Base-by-base conservation (phyloP, 2,329 filamentous ascomycete genomes). In the Hansfordia pulvinata region DNA sequence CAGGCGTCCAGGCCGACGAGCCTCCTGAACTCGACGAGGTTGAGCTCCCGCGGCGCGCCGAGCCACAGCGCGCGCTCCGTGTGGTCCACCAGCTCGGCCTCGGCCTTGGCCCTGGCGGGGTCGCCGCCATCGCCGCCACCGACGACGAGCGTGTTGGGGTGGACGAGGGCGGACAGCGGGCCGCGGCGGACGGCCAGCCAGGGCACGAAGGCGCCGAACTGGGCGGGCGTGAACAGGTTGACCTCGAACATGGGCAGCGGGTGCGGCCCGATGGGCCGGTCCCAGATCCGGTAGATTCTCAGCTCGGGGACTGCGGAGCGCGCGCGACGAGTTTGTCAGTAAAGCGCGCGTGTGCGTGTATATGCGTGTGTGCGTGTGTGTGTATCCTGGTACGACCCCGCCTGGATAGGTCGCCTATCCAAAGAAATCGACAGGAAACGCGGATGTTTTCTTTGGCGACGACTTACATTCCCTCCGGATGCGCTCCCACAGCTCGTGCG, bases 231-330 rank as follows among this genome's bases (percentile, higher is more conserved):
- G 49, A 88, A 83, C 12, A 93, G 23, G 39, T 92, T 92, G 23
- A 93, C 83, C 53, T 94, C 86, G 42, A 93, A 93, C 84, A 93
- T 93, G 27, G 75, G 79, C 1, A 84, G 52, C 0, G 79, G 76
- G 48, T 93, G 85, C 1, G 85, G 85, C 0, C 85, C 86, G 16
- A 93, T 52, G 0, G 85, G 83, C 10, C 57, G 53, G 37, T 90
- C 77, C 68, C 72, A 92, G 37, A 93, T 59, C 10, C 52, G 61
- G 48, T 93, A 93, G 40, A 92, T 77, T 28, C 84, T 69, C 11
- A 93, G 60, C 47, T 93, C 85, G 7, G 85, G 84, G 43, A 93
- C 80, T 85, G 33, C 11, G 6, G 13, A 23, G 4, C 20, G 27
- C 10, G 19, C 4, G 8, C 17, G 14, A 16, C 13, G 27, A 17